Percentiles rank a stretch among this genome's conserved stretches.
phyloP scores from a whole-genome alignment of 345 rosid genomes.

The Odontarrhena argentea region DNA sequence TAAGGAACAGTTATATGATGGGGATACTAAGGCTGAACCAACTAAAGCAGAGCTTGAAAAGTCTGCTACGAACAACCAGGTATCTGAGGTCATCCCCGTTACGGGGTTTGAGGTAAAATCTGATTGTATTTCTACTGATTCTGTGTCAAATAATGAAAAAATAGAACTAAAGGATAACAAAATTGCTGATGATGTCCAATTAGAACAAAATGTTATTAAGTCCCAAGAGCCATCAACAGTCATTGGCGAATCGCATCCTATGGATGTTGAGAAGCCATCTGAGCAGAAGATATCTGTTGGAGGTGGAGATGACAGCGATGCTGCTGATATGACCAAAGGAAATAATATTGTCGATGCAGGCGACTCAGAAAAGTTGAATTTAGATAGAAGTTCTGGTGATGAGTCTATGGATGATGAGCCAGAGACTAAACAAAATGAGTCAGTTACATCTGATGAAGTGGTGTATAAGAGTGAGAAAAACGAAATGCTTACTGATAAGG shows the following conservation, averaged over 20 bases:
- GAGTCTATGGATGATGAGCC: slow-evolving; percentile 92
- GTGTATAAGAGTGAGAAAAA: slow-evolving; percentile 54
- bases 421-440: slow-evolving; percentile 74
- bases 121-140: slow-evolving; percentile 98
- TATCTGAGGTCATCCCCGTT: slow-evolving; percentile 96
- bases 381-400: slow-evolving; percentile 97
- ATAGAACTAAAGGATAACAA: slow-evolving; percentile 93
- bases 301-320: slow-evolving; percentile 63
- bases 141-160: slow-evolving; percentile 94
- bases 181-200: slow-evolving; percentile 94
- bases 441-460: slow-evolving; percentile 59
- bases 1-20: slow-evolving; percentile 45
- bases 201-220: slow-evolving; percentile 91
- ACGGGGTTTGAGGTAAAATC: slow-evolving; percentile 98
- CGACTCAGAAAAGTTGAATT: slow-evolving; percentile 84
- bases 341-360: slow-evolving; percentile 64
- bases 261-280: slow-evolving; percentile 88
- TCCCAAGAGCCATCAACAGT: slow-evolving; percentile 73
- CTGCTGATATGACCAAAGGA: slow-evolving; percentile 68
- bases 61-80: slow-evolving; percentile 82
- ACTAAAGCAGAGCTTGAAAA: slow-evolving; percentile 54
- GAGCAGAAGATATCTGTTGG: slow-evolving; percentile 65
- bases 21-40: slow-evolving; percentile 45
- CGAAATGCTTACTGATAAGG: slow-evolving; percentile 47
- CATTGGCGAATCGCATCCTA: slow-evolving; percentile 76